These are phyloP conservation scores for Maudiozyma saulgeensis DNA, from an alignment of 805 yeast species.

Conservation along the genomic window DNA sequence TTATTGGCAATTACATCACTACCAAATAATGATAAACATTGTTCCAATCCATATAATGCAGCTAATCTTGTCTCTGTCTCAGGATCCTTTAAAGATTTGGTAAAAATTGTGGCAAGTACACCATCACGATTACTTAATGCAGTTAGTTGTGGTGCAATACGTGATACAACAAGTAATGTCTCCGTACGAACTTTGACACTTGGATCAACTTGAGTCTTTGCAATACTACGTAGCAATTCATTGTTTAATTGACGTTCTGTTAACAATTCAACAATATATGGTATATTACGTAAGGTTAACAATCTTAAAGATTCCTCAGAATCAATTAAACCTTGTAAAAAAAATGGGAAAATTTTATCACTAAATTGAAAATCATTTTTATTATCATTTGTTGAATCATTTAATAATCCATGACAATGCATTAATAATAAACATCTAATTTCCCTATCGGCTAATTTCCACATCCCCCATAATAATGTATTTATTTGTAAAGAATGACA, in stretches of 20 bases:
- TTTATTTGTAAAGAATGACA: slow-evolving; percentile 23
- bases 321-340: slow-evolving; percentile 79
- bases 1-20: slow-evolving; percentile 72
- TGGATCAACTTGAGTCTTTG: slow-evolving; percentile 37
- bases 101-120: slow-evolving; percentile 79
- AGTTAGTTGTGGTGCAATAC: slow-evolving; percentile 23
- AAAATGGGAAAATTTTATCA: slow-evolving; percentile 54
- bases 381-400: slow-evolving; percentile 17
- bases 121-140: slow-evolving; percentile 39
- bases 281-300: slow-evolving; percentile 55
- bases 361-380: slow-evolving; percentile 40
- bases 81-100: slow-evolving; percentile 74
- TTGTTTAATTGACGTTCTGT: slow-evolving; percentile 77
- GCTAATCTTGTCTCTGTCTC: slow-evolving; percentile 65
- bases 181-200: slow-evolving; percentile 24
- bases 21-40: slow-evolving; percentile 54
- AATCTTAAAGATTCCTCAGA: slow-evolving; percentile 73
- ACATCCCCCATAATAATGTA: slow-evolving; percentile 58
- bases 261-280: slow-evolving; percentile 50
- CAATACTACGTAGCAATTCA: slow-evolving; percentile 70
- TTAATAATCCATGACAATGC: slow-evolving; percentile 11
- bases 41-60: slow-evolving; percentile 65
- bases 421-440: slow-evolving; percentile 60
- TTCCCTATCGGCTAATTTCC: slow-evolving; percentile 62
- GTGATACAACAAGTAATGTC: slow-evolving; percentile 23